Base-by-base conservation (phyloP, 768 basidiomycete genomes). In the Termitomyces sp. region DNA sequence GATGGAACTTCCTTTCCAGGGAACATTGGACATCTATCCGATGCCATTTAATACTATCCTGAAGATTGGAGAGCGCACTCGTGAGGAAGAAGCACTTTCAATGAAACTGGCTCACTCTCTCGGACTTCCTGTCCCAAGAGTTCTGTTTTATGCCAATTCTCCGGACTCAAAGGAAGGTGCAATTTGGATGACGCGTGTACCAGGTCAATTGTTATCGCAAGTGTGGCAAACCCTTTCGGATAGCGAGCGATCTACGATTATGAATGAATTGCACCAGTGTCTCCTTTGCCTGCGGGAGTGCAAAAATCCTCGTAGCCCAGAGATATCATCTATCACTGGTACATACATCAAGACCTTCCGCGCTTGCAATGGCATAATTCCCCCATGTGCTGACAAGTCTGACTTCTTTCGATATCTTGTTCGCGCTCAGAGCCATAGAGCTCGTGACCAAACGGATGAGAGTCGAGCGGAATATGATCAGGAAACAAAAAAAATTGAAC, bases 181-280 rank as follows among this genome's bases (percentile, higher is more conserved):
- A 1, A 59, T 59, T 20, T 59, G 58, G 54, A 59, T 59, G 58
- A 59, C 54, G 16, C 41, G 44, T 11, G 26, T 60, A 11, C 44
- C 41, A 20, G 57, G 57, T 22, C 26, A 40, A 16, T 44, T 28
- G 32, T 41, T 58, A 6, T 52, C 44, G n/a, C 33, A 58, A 36
- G 52, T 48, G 22, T 58, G 43, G 57, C 0, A 22, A 3, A 11
- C 48, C n/a, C 57, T 58, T 10, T 58, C 52, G 3, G 24, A 53
- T 40, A 10, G 4, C 8, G 36, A 53, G 14, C 44, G 30, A 33
- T 36, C 44, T 3, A 40, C 36, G 14, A 58, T 58, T 28, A 43
- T 53, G 44, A 52, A 9, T 18, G 32, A 58, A 41, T 20, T 57
- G 22, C 49, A 57, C 10, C 48, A n/a, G 33, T 58, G 45, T 38